These are phyloP conservation scores for Boechera divaricarpa DNA, from an alignment of 345 rosid genomes.

Conservation along the genomic window DNA sequence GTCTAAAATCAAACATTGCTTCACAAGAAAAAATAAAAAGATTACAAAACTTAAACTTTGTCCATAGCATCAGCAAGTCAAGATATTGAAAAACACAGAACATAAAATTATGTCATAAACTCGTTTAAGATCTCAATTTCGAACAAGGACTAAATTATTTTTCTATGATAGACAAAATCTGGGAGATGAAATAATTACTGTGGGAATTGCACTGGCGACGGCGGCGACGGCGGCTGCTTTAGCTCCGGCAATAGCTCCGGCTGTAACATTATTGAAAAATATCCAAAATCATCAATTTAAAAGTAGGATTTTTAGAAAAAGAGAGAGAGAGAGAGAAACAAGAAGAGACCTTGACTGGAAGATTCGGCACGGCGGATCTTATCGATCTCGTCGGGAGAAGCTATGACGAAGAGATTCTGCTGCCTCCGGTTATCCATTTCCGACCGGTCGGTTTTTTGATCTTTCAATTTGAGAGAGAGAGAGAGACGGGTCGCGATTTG, in stretches of 20 bases:
- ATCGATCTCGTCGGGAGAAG: constrained; percentile 42
- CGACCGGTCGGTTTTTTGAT: constrained; percentile 23
- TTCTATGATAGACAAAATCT: neutral
- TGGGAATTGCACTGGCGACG: constrained; percentile 79
- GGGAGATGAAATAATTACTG: constrained; percentile 50
- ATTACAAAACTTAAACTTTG: neutral
- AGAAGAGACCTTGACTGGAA: constrained; percentile 37
- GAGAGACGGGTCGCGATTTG: constrained; percentile 38
- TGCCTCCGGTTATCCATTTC: constrained; percentile 31
- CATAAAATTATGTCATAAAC: neutral
- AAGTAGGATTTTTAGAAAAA: neutral
- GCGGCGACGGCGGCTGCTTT: constrained; percentile 78
- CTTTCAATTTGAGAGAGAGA: constrained; percentile 20
- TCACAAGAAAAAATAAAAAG: neutral
- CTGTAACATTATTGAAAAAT: constrained; percentile 36
- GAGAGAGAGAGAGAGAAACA: neutral
- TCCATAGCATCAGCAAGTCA: neutral
- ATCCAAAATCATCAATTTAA: neutral
- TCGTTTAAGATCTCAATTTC: neutral
- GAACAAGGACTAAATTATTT: neutral
- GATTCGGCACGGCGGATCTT: constrained; percentile 43
- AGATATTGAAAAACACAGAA: neutral
- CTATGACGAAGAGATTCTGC: constrained; percentile 36
- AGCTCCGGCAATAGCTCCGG: constrained; percentile 87
- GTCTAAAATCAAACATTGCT: neutral